Evolutionary conservation across 2,329 filamentous ascomycete genomes (phyloP), one percentile per base, ranked within the genome.

Genomic region (Aspergillus nomiae): DNA sequence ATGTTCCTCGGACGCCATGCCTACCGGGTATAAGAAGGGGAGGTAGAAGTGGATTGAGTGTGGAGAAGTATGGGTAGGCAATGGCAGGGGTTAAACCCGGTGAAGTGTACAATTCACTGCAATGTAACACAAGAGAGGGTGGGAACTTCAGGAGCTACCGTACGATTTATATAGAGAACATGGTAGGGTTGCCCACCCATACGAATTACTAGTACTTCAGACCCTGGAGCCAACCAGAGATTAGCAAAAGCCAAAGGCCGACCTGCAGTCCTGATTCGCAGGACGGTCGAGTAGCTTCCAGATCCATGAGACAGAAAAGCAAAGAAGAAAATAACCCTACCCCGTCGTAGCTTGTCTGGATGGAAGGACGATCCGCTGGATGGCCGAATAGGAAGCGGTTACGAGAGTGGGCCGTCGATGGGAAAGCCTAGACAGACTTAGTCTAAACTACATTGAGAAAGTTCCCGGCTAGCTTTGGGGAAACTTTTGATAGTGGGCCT

Each of bases 1-100:
- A n/a, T 55, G 21, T 32, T 26, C 38, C 32, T 71, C 61, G 45
- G 70, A 63, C 50, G 65, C 63, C 72, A 73, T 74, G 45, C 21
- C 51, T 56, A 24, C 51, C 5, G 36, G 8, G 32, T n/a, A 30
- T 19, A 28, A 6, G 16, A 10, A 24, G 45, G 28, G 10, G 14
- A 55, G 34, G 6, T 38, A 21, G 12, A 14, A 43, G 34, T 6
- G 38, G 21, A 19, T n/a, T 38, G 14, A 1, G 11, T 36, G 16
- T 36, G 24, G 21, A 19, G 21, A 34, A 36, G 30, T 54, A 30
- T 54, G 12, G n/a, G n/a, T 34, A 34, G 30, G 32, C 30, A 36
- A 36, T 54, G 30, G 30, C 30, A 54, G n/a, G 32, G 28, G 11
- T 9, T 36, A 12, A 14, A 28, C 19, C 10, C 4, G 21, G 30